These are phyloP conservation scores for Musa troglodytarum DNA, from an alignment of 176 grass and related monocot species.

Conservation along the genomic window DNA sequence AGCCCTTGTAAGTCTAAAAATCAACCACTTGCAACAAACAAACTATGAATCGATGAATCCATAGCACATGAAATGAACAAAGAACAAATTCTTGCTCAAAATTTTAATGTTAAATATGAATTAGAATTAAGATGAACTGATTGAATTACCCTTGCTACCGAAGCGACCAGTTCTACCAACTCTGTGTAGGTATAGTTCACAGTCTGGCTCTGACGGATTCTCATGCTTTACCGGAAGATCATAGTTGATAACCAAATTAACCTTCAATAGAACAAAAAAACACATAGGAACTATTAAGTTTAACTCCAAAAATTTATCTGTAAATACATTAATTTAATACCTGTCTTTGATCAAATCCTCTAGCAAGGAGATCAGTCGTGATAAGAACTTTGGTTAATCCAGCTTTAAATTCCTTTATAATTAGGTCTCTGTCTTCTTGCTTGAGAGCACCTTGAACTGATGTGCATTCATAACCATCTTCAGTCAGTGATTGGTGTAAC, in stretches of 20 bases:
- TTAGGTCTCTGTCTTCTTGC: constrained; percentile 68
- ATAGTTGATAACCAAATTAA: constrained; percentile 96
- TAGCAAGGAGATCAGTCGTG: constrained; percentile 79
- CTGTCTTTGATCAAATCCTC: constrained; percentile 96
- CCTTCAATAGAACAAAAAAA: constrained; percentile 33
- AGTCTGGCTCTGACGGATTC: constrained; percentile 61
- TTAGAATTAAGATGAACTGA: no score
- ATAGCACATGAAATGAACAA: no score
- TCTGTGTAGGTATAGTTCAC: constrained; percentile 93
- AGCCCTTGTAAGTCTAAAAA: no score
- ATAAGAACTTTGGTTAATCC: constrained; percentile 86
- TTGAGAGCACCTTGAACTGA: constrained; percentile 86
- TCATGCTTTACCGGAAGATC: constrained; percentile 73
- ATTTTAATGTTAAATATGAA: no score
- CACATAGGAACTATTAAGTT: neutral
- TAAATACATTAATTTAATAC: constrained; percentile 31
- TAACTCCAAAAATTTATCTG: neutral
- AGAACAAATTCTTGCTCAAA: no score
- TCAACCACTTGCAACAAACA: no score
- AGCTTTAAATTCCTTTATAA: constrained; percentile 94
- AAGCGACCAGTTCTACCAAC: constrained; percentile 94
- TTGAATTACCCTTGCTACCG: constrained; percentile 69
- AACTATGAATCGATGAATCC: no score
- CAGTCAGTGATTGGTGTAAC: constrained; percentile 57
- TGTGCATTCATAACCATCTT: constrained; percentile 80